phyloP scores from a whole-genome alignment of 1,284 basidiomycete species.

The Schizopora paradoxa region DNA sequence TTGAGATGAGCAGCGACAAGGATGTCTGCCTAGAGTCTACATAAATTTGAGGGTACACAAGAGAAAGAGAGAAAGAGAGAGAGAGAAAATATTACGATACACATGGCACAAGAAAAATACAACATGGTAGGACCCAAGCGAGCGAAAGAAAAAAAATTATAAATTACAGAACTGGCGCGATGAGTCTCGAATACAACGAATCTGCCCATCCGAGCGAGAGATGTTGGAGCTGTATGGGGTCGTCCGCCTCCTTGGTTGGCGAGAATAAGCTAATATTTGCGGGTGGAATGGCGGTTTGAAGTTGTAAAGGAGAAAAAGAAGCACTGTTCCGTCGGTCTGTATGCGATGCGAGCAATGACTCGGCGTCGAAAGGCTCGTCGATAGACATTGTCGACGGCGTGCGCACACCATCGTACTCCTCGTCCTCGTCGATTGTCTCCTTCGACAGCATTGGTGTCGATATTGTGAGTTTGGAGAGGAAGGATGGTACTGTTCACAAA shows the following conservation, averaged over 20 bases:
- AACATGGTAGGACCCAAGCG: no score
- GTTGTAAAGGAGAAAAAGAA: neutral
- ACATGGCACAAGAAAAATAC: no score
- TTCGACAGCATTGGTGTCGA: conserved; percentile 5
- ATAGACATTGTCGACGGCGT: neutral
- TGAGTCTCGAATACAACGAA: conserved; percentile 5
- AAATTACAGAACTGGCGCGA: no score
- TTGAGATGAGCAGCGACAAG: no score
- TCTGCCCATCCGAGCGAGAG: neutral
- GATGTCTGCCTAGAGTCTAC: no score
- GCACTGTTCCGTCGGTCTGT: neutral
- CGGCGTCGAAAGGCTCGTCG: conserved; percentile 38
- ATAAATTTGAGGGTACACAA: no score
- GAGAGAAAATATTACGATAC: no score
- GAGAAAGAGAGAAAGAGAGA: no score
- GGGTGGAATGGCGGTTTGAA: neutral
- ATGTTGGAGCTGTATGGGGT: no score
- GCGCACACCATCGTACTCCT: conserved; percentile 3
- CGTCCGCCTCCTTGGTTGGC: conserved; percentile 2
- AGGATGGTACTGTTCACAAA: conserved; percentile 14
- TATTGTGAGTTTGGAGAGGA: conserved; percentile 6
- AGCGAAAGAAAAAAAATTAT: no score
- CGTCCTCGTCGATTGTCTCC: conserved; percentile 7
- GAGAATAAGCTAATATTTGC: conserved; percentile 8
- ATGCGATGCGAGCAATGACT: conserved; percentile 35